A percentile compares a stretch with the other conserved stretches of the same genome.
Conservation (phyloP, 2,329 filamentous ascomycete species). For the Monosporascus ibericus region DNA sequence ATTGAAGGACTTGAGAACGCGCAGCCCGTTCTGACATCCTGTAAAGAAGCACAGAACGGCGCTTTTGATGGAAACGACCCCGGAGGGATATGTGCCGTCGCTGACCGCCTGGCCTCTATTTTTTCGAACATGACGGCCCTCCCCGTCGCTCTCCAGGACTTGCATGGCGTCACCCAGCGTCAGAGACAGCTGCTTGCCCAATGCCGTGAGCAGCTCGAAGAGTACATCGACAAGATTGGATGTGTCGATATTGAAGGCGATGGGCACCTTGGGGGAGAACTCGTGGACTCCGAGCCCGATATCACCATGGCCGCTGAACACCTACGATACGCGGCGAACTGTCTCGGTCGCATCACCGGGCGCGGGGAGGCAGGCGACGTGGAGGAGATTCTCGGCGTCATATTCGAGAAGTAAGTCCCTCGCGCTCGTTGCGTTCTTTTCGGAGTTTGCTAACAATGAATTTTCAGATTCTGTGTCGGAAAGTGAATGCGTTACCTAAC, state of each 20-base stretch:
- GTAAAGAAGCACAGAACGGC: constrained; percentile 48
- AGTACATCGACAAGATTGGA: constrained; percentile 60
- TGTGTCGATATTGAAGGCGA: constrained; percentile 9
- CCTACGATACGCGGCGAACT: constrained; percentile 72
- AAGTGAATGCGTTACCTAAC: constrained; percentile 30
- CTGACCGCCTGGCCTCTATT: constrained; percentile 56
- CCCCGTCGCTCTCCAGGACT: constrained; percentile 68
- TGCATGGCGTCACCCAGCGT: constrained; percentile 83
- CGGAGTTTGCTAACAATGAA: constrained; percentile 6
- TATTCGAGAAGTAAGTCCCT: constrained; percentile 84
- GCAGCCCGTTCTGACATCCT: constrained; percentile 62
- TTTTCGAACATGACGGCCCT: constrained; percentile 69
- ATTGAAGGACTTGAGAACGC: constrained; percentile 33
- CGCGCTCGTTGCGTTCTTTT: neutral
- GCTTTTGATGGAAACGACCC: constrained; percentile 38
- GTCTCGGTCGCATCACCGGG: constrained; percentile 82
- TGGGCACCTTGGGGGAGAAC: constrained; percentile 12
- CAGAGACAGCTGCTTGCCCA: constrained; percentile 74
- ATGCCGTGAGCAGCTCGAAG: constrained; percentile 65
- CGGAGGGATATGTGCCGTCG: constrained; percentile 63
- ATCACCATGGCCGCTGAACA: constrained; percentile 88
- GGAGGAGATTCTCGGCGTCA: constrained; percentile 90
- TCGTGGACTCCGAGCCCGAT: constrained; percentile 54
- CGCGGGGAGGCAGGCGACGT: constrained; percentile 81
- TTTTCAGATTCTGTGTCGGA: constrained; percentile 48